Conservation (phyloP, 2,329 filamentous ascomycete genomes). For the Fusarium sp. region DNA sequence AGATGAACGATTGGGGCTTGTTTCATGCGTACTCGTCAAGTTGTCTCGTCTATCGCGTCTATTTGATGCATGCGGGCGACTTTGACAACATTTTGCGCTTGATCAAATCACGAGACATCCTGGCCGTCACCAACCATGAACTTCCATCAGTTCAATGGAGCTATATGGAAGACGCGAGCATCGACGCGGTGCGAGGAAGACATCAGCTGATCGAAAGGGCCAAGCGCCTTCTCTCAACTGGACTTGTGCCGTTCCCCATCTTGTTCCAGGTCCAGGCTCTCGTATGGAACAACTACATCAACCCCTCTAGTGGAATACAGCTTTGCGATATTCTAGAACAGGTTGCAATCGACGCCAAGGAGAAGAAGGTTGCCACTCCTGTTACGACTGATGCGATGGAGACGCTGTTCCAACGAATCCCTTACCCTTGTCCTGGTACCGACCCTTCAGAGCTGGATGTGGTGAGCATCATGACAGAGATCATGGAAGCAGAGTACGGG, state of each 20-base stretch:
- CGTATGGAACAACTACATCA: conserved; percentile 71
- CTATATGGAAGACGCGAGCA: conserved; percentile 36
- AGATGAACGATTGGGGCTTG: conserved; percentile 38
- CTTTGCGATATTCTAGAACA: conserved; percentile 59
- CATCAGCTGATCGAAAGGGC: conserved; percentile 38
- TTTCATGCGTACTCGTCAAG: conserved; percentile 43
- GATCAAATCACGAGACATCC: conserved; percentile 38
- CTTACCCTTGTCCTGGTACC: conserved; percentile 64
- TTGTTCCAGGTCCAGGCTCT: conserved; percentile 74
- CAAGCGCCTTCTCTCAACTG: conserved; percentile 40
- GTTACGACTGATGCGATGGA: conserved; percentile 67
- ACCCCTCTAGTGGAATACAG: conserved; percentile 62
- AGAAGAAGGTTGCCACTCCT: conserved; percentile 44
- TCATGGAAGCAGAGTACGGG: conserved; percentile 56
- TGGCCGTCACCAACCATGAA: conserved; percentile 40
- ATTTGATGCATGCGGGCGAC: background rate
- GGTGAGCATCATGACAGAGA: conserved; percentile 52
- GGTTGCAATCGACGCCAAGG: conserved; percentile 43
- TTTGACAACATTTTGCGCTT: conserved; percentile 30
- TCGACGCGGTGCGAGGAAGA: conserved; percentile 15
- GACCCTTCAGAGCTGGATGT: conserved; percentile 57
- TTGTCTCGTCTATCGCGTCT: conserved; percentile 60
- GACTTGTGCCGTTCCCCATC: conserved; percentile 59
- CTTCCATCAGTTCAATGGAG: conserved; percentile 31
- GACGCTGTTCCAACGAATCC: conserved; percentile 63